Conservation (phyloP, 1,284 basidiomycete genomes). For the Moesziomyces antarcticus region DNA sequence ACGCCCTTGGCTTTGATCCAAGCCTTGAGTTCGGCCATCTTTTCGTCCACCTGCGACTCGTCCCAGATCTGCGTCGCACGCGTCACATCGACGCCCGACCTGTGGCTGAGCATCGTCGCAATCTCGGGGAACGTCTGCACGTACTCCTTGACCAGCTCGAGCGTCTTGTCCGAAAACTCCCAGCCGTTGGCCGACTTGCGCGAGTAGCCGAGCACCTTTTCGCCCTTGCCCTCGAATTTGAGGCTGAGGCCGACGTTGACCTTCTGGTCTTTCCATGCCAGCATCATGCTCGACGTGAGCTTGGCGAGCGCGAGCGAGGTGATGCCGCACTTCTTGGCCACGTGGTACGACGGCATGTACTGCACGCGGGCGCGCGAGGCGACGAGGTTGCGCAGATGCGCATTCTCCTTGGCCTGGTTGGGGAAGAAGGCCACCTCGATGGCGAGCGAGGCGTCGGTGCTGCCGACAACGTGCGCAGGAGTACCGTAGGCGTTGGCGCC, state of each 20-base stretch:
- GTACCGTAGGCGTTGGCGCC: conserved; percentile 93
- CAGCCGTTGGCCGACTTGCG: conserved; percentile 84
- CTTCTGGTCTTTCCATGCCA: conserved; percentile 79
- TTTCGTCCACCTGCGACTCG: conserved; percentile 75
- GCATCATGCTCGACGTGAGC: conserved; percentile 92
- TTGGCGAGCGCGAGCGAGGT: conserved; percentile 74
- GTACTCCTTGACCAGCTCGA: conserved; percentile 85
- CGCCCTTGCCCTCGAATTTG: conserved; percentile 94
- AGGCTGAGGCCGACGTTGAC: conserved; percentile 90
- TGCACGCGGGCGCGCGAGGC: conserved; percentile 41
- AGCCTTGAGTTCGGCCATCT: conserved; percentile 79
- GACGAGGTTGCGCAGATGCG: conserved; percentile 53
- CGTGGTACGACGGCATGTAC: conserved; percentile 52
- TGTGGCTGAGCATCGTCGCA: conserved; percentile 37
- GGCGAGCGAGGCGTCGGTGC: conserved; percentile 67
- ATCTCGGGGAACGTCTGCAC: conserved; percentile 70
- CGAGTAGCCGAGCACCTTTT: conserved; percentile 95
- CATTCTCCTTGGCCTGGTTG: conserved; percentile 61
- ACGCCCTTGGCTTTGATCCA: conserved; percentile 91
- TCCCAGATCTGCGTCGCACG: conserved; percentile 80
- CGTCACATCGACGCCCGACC: conserved; percentile 74
- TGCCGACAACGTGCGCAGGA: conserved; percentile 87
- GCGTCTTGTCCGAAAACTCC: conserved; percentile 92
- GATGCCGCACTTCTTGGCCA: conserved; percentile 55
- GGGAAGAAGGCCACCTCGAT: conserved; percentile 60